Evolutionary conservation across 75 land plant genomes (phyloP).

Genomic region (Cupressus sempervirens): DNA sequence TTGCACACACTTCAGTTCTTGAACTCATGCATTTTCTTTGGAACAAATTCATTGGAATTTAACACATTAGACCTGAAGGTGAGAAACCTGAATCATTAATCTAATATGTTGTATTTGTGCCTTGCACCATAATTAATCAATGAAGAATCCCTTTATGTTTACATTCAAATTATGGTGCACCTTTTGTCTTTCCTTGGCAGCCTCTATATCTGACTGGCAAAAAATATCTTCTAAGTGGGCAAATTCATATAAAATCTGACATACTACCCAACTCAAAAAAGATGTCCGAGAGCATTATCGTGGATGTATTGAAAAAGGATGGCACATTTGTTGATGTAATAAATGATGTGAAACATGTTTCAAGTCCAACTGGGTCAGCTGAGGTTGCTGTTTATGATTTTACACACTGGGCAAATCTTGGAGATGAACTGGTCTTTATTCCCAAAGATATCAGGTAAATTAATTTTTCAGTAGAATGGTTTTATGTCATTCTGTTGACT

Average conservation of each 20-base stretch:
- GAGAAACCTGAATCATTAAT: neutral
- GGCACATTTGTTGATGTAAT: constrained; percentile 27
- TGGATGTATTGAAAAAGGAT: constrained; percentile 39
- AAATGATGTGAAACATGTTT: constrained; percentile 34
- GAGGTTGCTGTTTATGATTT: constrained; percentile 51
- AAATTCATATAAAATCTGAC: constrained; percentile 50
- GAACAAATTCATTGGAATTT: constrained; percentile 48
- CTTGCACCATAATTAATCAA: neutral
- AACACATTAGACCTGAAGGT: constrained; percentile 60
- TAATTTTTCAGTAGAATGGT: neutral
- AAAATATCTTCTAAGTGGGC: constrained; percentile 80
- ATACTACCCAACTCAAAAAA: constrained; percentile 19
- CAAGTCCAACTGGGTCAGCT: constrained; percentile 29
- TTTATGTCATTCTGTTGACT: neutral
- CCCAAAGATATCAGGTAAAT: constrained; percentile 64
- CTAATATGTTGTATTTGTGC: neutral
- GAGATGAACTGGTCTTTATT: constrained; percentile 56
- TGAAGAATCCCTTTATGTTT: neutral
- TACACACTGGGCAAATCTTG: constrained; percentile 72
- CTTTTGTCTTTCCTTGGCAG: constrained; percentile 33
- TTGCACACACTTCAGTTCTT: constrained; percentile 74
- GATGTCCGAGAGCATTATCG: constrained; percentile 40
- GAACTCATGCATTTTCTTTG: constrained; percentile 77
- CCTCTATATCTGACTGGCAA: constrained; percentile 69
- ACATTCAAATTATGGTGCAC: neutral